Evolutionary conservation across 2,329 filamentous ascomycete genomes (phyloP).

Genomic region (Dissoconium aciculare): DNA sequence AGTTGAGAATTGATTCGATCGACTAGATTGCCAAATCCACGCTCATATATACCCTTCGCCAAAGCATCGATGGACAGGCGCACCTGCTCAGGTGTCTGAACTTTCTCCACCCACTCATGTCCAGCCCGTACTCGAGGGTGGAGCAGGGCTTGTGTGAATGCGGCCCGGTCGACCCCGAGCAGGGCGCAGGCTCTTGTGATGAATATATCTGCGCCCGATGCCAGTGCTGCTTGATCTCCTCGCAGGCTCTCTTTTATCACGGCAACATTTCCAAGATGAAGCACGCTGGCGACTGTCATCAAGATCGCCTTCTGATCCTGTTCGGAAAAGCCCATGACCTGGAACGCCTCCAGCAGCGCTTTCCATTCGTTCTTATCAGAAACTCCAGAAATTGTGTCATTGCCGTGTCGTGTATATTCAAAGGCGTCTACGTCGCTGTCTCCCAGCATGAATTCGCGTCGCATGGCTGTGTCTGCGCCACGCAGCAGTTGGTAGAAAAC

Average conservation of each 20-base stretch:
- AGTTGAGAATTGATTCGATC: slow-evolving; percentile 81
- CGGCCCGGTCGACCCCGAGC: slow-evolving; percentile 68
- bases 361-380: slow-evolving; percentile 89
- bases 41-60: slow-evolving; percentile 94
- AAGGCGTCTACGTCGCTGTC: slow-evolving; percentile 72
- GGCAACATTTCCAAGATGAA: slow-evolving; percentile 83
- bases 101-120: slow-evolving; percentile 95
- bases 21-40: slow-evolving; percentile 85
- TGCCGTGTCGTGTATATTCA: slow-evolving; percentile 77
- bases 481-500: slow-evolving; percentile 91
- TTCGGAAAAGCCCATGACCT: slow-evolving; percentile 82
- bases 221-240: slow-evolving; percentile 76
- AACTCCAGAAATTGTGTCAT: slow-evolving; percentile 79
- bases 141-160: slow-evolving; percentile 74
- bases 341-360: slow-evolving; percentile 76
- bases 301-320: slow-evolving; percentile 73
- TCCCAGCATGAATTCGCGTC: slow-evolving; percentile 60
- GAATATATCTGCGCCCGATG: slow-evolving; percentile 57
- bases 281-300: slow-evolving; percentile 73
- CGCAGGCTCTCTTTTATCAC: slow-evolving; percentile 83
- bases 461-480: slow-evolving; percentile 60
- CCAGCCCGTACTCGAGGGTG: slow-evolving; percentile 93
- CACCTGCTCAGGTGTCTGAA: slow-evolving; percentile 93
- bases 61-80: slow-evolving; percentile 78
- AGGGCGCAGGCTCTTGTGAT: slow-evolving; percentile 68